These are phyloP conservation scores for Asterophora lycoperdoides DNA, from an alignment of 768 basidiomycete species.

Conservation along the genomic window DNA sequence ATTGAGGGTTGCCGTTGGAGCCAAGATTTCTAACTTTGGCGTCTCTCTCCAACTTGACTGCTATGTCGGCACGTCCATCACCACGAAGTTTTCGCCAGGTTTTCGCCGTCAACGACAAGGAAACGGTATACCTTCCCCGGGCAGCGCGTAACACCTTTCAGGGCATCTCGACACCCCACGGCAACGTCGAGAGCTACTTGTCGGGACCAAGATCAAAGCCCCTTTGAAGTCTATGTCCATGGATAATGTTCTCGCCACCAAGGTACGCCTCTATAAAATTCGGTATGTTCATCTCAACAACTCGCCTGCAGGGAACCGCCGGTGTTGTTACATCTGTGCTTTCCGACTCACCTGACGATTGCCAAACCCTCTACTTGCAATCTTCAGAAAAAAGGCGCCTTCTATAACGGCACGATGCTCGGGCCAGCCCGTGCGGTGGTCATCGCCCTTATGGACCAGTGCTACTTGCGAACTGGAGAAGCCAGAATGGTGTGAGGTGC, in stretches of 20 bases:
- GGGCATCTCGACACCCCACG: slow-evolving; percentile 69
- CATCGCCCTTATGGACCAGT: slow-evolving; percentile 97
- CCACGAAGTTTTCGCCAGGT: slow-evolving; percentile 96
- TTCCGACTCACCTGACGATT: slow-evolving; percentile 98
- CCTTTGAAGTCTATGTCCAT: slow-evolving; percentile 99
- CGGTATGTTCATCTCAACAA: background rate
- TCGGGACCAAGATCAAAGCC: slow-evolving; percentile 89
- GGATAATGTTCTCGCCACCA: slow-evolving; percentile 93
- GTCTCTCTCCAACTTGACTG: slow-evolving; percentile 98
- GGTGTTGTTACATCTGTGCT: slow-evolving; percentile 98
- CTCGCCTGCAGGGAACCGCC: slow-evolving; percentile 64
- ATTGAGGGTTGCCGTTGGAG: too few relatives aligned
- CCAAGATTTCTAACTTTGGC: too few relatives aligned
- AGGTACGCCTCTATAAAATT: slow-evolving; percentile 42
- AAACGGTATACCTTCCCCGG: slow-evolving; percentile 83
- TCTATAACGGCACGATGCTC: slow-evolving; percentile 95
- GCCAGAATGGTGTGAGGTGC: slow-evolving; percentile 87
- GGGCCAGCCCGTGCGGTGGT: slow-evolving; percentile 88
- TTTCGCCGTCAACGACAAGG: slow-evolving; percentile 81
- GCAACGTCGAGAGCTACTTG: slow-evolving; percentile 64
- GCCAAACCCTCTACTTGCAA: slow-evolving; percentile 83
- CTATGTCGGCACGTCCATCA: slow-evolving; percentile 85
- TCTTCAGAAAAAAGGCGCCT: slow-evolving; percentile 92
- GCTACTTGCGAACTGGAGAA: slow-evolving; percentile 97
- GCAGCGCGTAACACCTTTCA: slow-evolving; percentile 97